A percentile compares a stretch with the other conserved stretches of the same genome.
phyloP scores from a whole-genome alignment of 75 land plant genomes.

The Picea glauca region DNA sequence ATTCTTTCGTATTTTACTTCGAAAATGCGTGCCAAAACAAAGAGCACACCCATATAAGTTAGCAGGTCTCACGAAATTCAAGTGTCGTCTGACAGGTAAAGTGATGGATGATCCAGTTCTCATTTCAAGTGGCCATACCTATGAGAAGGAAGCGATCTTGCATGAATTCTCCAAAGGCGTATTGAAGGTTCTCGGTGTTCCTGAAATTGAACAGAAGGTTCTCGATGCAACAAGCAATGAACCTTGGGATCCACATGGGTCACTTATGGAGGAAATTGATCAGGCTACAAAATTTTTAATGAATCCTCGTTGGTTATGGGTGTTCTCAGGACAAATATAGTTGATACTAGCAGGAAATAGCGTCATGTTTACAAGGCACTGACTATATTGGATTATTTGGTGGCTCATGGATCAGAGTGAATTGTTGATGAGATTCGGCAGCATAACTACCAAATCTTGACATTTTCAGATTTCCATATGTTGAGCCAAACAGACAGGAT shows the following conservation, averaged over 20 bases:
- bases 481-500: constrained; percentile 75
- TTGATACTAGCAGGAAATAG: constrained; percentile 76
- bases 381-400: constrained; percentile 59
- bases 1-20: no score
- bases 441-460: constrained; percentile 28
- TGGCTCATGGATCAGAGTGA: constrained; percentile 33
- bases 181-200: constrained; percentile 65
- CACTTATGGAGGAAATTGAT: constrained; percentile 73
- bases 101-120: no score
- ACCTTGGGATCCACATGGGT: constrained; percentile 95
- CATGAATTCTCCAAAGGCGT: no score
- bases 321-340: constrained; percentile 65
- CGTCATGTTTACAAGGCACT: constrained; percentile 90
- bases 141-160: no score
- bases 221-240: constrained; percentile 94
- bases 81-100: no score
- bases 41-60: no score
- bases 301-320: constrained; percentile 81
- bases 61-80: no score
- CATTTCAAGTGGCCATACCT: no score
- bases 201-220: constrained; percentile 93
- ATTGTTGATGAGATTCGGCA: constrained; percentile 24
- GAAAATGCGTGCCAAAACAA: no score
- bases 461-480: constrained; percentile 61
- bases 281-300: constrained; percentile 63